A percentile compares a stretch with the other conserved stretches of the same genome.
Evolutionary conservation across 345 rosid species (phyloP).

Genomic region (Gossypium mustelinum): DNA sequence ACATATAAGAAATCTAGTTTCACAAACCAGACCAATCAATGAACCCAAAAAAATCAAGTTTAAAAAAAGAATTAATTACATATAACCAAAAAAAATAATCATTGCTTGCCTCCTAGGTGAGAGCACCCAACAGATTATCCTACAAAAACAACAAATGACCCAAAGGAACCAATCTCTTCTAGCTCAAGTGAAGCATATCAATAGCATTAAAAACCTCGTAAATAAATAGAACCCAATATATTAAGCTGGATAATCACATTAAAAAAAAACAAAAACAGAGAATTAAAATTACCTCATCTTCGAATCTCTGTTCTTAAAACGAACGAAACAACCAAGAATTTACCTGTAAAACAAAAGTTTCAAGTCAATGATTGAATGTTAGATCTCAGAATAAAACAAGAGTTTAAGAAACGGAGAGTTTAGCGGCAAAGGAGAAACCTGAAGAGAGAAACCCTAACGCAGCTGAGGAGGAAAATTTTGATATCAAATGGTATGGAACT

Average conservation of each 20-base stretch:
- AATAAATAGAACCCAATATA: background rate
- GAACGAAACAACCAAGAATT: background rate
- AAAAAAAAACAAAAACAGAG: background rate
- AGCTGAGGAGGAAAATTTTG: no score
- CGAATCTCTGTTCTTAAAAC: background rate
- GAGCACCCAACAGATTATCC: background rate
- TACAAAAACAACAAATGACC: background rate
- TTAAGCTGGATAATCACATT: background rate
- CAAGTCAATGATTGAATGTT: background rate
- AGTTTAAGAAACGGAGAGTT: no score
- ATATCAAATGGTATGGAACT: no score
- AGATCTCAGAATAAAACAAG: background rate
- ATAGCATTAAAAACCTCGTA: background rate
- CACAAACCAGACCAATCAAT: no score
- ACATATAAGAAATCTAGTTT: no score
- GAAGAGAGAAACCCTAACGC: no score
- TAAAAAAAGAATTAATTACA: no score
- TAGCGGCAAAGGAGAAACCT: no score
- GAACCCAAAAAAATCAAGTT: no score
- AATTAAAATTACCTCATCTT: slow-evolving; percentile 31
- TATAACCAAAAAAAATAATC: no score
- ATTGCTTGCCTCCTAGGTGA: background rate
- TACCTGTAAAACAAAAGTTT: slow-evolving; percentile 9
- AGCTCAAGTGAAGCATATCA: background rate
- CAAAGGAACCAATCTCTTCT: background rate